Percentiles rank a stretch among this genome's conserved stretches.
phyloP scores from a whole-genome alignment of 441 rosid species.

The Gossypium davidsonii region DNA sequence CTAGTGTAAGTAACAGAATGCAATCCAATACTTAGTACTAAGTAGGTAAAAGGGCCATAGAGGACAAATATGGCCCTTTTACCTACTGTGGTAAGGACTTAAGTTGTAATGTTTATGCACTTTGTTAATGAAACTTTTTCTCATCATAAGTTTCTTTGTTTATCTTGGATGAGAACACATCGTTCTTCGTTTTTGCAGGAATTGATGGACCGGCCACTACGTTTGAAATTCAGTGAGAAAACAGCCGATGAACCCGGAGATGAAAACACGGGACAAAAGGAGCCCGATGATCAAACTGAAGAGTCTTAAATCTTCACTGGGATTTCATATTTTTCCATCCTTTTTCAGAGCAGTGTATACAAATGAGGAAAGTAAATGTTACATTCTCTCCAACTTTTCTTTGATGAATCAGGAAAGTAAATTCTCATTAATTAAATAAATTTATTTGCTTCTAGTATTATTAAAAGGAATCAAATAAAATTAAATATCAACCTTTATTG shows the following conservation, averaged over 20 bases:
- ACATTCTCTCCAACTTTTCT: background rate
- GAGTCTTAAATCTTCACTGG: constrained; percentile 10
- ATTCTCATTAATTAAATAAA: no score
- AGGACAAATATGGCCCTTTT: no score
- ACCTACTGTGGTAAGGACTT: no score
- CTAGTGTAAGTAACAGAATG: no score
- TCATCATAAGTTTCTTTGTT: background rate
- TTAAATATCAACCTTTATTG: no score
- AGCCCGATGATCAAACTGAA: constrained; percentile 21
- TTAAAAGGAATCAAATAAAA: no score
- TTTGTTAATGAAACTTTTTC: background rate
- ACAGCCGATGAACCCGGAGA: constrained; percentile 38
- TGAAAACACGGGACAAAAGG: constrained; percentile 33
- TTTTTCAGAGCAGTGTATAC: background rate
- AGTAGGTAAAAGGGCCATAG: no score
- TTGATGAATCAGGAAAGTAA: no score
- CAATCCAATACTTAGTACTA: no score
- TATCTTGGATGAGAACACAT: background rate
- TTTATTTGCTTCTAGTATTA: no score
- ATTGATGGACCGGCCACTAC: constrained; percentile 71
- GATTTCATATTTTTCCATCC: background rate
- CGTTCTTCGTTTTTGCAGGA: constrained; percentile 39
- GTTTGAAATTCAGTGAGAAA: constrained; percentile 51
- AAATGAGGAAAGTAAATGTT: background rate
- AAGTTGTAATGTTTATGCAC: background rate